Conservation (phyloP, 768 basidiomycete genomes). For the Suillus weaverae region DNA sequence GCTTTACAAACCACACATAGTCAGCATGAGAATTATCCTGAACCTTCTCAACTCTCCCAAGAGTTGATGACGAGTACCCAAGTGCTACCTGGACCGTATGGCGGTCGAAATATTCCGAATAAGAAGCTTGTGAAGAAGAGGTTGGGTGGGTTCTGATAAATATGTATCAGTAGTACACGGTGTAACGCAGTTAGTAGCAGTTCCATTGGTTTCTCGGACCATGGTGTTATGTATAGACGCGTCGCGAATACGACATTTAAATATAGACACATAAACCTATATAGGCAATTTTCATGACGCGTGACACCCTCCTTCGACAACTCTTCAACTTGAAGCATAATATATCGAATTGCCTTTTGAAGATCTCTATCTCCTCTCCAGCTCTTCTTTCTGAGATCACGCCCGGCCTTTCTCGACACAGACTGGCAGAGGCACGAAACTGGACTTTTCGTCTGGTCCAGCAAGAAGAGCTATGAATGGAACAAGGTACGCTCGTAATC, state of each 20-base stretch:
- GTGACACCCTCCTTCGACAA: neutral
- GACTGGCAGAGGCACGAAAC: conserved; percentile 71
- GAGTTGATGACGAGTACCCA: conserved; percentile 64
- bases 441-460: conserved; percentile 66
- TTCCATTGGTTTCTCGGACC: neutral
- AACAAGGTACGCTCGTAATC: conserved; percentile 46
- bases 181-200: neutral
- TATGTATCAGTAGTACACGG: conserved; percentile 14
- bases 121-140: conserved; percentile 67
- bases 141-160: conserved; percentile 67
- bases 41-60: conserved; percentile 34
- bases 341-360: neutral
- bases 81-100: conserved; percentile 67
- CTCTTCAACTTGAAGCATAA: neutral
- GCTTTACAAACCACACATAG: conserved; percentile 18
- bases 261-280: neutral
- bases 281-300: conserved; percentile 6
- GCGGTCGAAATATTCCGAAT: conserved; percentile 49
- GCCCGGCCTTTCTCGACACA: conserved; percentile 16
- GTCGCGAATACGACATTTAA: neutral
- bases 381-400: conserved; percentile 16
- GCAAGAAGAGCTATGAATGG: conserved; percentile 74
- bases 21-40: conserved; percentile 16
- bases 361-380: conserved; percentile 5
- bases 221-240: neutral